These are phyloP conservation scores for Wickerhamomyces hampshirensis DNA, from an alignment of 805 yeast species.

Conservation along the genomic window DNA sequence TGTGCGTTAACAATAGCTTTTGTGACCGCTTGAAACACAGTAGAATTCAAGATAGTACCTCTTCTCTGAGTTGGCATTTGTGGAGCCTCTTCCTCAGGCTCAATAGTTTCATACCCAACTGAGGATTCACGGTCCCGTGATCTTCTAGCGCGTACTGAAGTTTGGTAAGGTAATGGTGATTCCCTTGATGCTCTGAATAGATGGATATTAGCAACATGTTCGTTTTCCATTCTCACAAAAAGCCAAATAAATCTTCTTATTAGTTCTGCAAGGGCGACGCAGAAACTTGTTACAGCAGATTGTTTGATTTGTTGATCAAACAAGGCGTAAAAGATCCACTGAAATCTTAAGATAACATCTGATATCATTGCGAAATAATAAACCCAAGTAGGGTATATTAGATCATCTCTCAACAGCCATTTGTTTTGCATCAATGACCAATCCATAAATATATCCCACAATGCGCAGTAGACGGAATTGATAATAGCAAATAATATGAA, in stretches of 20 bases:
- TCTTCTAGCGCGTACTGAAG: conserved; percentile 30
- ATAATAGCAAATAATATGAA: conserved; percentile 71
- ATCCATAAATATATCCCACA: conserved; percentile 95
- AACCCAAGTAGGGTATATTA: conserved; percentile 54
- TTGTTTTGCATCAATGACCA: conserved; percentile 83
- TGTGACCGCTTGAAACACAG: conserved; percentile 40
- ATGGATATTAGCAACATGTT: conserved; percentile 87
- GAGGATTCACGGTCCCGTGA: conserved; percentile 9
- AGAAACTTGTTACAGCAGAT: conserved; percentile 80
- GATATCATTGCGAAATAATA: conserved; percentile 72
- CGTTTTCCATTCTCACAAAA: conserved; percentile 91
- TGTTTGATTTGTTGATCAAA: conserved; percentile 77
- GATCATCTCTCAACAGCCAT: conserved; percentile 61
- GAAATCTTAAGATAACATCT: conserved; percentile 76
- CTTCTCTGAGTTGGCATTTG: conserved; percentile 13
- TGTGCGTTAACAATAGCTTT: conserved; percentile 70
- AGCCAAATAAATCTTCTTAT: conserved; percentile 86
- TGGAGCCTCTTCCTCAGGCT: conserved; percentile 4
- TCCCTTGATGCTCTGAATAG: conserved; percentile 86
- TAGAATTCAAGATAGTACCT: conserved; percentile 14
- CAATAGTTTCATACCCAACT: conserved; percentile 3
- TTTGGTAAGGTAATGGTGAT: conserved; percentile 74
- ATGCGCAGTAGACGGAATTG: conserved; percentile 62
- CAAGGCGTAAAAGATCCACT: conserved; percentile 87
- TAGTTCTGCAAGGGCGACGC: conserved; percentile 77